Conservation (phyloP, 2,329 filamentous ascomycete species). For the Arthroderma uncinatum region DNA sequence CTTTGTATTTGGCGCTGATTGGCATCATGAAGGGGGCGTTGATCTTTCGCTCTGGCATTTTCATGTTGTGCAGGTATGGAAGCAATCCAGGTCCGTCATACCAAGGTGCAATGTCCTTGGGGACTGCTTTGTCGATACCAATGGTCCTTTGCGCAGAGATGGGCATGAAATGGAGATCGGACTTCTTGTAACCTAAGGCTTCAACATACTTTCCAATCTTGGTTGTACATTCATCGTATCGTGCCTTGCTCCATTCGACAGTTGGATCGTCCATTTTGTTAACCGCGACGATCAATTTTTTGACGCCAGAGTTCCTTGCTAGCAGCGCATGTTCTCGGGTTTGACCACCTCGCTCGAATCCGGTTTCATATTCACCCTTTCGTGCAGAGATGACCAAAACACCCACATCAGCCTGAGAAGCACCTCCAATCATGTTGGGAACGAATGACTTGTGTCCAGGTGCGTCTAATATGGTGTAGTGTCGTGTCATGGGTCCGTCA, state of each 20-base stretch:
- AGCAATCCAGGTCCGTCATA: conserved; percentile 82
- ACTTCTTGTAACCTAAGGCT: conserved; percentile 90
- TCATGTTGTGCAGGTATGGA: conserved; percentile 91
- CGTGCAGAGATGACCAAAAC: conserved; percentile 91
- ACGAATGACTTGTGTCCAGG: conserved; percentile 98
- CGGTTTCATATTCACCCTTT: conserved; percentile 98
- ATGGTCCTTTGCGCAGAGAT: conserved; percentile 78
- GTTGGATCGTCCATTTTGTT: conserved; percentile 99
- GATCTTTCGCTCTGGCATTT: conserved; percentile 83
- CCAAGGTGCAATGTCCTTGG: conserved; percentile 66
- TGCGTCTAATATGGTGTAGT: conserved; percentile 93
- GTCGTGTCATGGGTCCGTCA: conserved; percentile 58
- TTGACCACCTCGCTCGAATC: conserved; percentile 92
- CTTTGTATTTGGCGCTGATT: conserved; percentile 87
- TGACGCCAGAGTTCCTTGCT: conserved; percentile 95
- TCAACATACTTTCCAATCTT: conserved; percentile 85
- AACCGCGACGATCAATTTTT: conserved; percentile 86
- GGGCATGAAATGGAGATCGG: conserved; percentile 88
- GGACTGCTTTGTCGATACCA: conserved; percentile 80
- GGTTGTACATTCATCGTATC: conserved; percentile 83
- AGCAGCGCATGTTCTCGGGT: conserved; percentile 96
- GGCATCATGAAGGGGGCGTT: conserved; percentile 99
- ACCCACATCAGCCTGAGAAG: conserved; percentile 85
- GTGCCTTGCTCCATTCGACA: conserved; percentile 87
- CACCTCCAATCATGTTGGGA: conserved; percentile 94